phyloP scores from a whole-genome alignment of 2,329 filamentous ascomycete genomes.

The Clonostachys rhizophaga region DNA sequence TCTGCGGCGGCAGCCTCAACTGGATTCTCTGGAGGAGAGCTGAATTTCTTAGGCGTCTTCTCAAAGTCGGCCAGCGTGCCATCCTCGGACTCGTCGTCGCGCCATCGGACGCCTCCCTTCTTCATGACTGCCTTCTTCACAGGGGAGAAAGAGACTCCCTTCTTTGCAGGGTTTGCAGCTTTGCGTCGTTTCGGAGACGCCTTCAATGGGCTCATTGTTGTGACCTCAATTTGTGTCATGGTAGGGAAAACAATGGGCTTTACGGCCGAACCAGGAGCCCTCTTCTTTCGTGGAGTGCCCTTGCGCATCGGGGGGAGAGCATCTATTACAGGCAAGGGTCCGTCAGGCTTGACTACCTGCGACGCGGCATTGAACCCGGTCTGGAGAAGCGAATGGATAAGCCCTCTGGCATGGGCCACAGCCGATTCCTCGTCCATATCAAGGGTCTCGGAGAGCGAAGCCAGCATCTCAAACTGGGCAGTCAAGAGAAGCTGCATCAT shows the following conservation, averaged over 20 bases:
- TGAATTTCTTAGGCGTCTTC: conserved; percentile 74
- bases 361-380: conserved; percentile 70
- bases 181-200: conserved; percentile 79
- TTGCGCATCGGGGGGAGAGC: conserved; percentile 65
- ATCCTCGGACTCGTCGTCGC: conserved; percentile 80
- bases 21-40: conserved; percentile 51
- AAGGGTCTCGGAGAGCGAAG: conserved; percentile 76
- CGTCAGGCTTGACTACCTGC: conserved; percentile 88
- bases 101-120: conserved; percentile 79
- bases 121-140: conserved; percentile 60
- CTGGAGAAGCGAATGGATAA: conserved; percentile 74
- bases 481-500: conserved; percentile 80
- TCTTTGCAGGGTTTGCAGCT: conserved; percentile 50
- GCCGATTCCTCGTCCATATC: conserved; percentile 81
- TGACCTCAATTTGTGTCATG: conserved; percentile 26
- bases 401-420: conserved; percentile 69
- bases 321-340: conserved; percentile 55
- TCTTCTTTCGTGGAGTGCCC: conserved; percentile 75
- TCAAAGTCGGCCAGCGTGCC: conserved; percentile 87
- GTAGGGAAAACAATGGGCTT: conserved; percentile 32
- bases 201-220: conserved; percentile 53
- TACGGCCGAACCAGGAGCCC: conserved; percentile 22
- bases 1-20: conserved; percentile 12
- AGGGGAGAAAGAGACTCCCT: conserved; percentile 77
- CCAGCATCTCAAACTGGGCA: conserved; percentile 87